Conservation (phyloP, 164 flowering plant species). For the Vitis amurensis region DNA sequence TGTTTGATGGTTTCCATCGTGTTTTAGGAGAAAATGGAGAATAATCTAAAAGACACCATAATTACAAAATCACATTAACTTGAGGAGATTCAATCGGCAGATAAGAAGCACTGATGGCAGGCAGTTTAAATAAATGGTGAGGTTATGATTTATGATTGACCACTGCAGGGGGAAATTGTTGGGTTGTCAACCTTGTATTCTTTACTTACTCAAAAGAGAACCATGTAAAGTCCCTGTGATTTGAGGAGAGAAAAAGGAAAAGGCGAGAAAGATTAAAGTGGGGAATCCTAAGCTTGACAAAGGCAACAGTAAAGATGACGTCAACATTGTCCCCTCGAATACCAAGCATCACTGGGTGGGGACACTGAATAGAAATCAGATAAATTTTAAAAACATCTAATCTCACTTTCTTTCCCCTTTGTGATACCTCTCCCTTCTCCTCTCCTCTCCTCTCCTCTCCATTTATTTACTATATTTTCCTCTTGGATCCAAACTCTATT, state of each 20-base stretch:
- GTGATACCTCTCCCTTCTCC: constrained; percentile 17
- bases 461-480: no score
- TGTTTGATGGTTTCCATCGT: no score
- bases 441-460: constrained; percentile 16
- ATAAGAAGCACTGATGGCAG: constrained; percentile 12
- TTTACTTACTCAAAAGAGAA: constrained; percentile 23
- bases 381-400: constrained; percentile 13
- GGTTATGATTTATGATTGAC: constrained; percentile 16
- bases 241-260: constrained; percentile 16
- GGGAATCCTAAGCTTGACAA: constrained; percentile 46
- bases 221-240: constrained; percentile 27
- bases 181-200: constrained; percentile 24
- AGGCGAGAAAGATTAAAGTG: constrained; percentile 22
- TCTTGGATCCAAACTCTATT: constrained; percentile 1
- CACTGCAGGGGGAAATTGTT: constrained; percentile 5
- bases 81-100: neutral
- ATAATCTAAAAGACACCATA: neutral
- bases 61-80: neutral
- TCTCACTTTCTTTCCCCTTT: constrained; percentile 10
- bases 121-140: constrained; percentile 8
- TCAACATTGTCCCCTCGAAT: constrained; percentile 37
- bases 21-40: no score
- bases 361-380: constrained; percentile 17
- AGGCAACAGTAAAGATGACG: constrained; percentile 37
- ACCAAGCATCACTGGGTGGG: constrained; percentile 43